phyloP scores from a whole-genome alignment of 2,329 filamentous ascomycete genomes.

The Ascochyta viciae-villosae region DNA sequence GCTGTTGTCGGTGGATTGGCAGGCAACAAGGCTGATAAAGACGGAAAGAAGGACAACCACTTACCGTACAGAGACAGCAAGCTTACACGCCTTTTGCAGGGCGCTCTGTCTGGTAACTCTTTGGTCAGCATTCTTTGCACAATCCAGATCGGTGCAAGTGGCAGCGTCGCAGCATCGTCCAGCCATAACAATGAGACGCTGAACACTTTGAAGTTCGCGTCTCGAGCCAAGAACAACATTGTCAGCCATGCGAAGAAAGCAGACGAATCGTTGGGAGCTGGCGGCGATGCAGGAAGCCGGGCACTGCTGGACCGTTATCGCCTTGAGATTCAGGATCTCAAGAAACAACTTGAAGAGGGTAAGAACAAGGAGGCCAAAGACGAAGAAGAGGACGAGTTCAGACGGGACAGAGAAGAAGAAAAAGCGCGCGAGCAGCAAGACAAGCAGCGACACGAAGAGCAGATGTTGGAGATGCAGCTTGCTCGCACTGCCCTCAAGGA shows the following conservation, averaged over 20 bases:
- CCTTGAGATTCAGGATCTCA: slow-evolving; percentile 86
- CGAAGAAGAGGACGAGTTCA: slow-evolving; percentile 57
- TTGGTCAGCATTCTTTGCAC: slow-evolving; percentile 98
- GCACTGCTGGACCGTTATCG: slow-evolving; percentile 92
- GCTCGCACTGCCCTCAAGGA: slow-evolving; percentile 95
- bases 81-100: slow-evolving; percentile 88
- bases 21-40: slow-evolving; percentile 76
- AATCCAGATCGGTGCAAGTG: slow-evolving; percentile 83
- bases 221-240: slow-evolving; percentile 96
- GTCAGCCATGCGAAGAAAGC: slow-evolving; percentile 96
- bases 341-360: slow-evolving; percentile 77
- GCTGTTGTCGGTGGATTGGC: slow-evolving; percentile 95
- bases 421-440: slow-evolving; percentile 72
- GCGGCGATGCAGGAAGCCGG: slow-evolving; percentile 81
- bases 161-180: slow-evolving; percentile 72
- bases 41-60: slow-evolving; percentile 90
- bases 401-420: slow-evolving; percentile 74
- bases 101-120: slow-evolving; percentile 89
- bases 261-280: slow-evolving; percentile 81
- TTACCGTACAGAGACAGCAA: slow-evolving; percentile 97
- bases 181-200: slow-evolving; percentile 87
- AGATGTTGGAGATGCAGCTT: slow-evolving; percentile 98
- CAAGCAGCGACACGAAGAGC: slow-evolving; percentile 88
- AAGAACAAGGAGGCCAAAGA: slow-evolving; percentile 67
- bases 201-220: slow-evolving; percentile 96